phyloP scores from a whole-genome alignment of 345 rosid species.

The Hevea brasiliensis region DNA sequence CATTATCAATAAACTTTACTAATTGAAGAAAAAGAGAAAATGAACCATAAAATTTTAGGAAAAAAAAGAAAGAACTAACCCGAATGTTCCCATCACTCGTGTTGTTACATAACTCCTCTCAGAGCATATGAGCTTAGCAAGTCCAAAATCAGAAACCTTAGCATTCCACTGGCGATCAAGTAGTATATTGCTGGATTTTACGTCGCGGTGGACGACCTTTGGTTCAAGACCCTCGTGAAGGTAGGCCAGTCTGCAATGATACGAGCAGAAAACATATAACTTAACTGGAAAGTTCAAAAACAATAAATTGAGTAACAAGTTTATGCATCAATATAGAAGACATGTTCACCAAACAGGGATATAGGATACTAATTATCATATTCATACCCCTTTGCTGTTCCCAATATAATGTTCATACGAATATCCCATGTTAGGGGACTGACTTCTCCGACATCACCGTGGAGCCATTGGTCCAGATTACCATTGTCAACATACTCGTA shows the following conservation, averaged over 20 bases:
- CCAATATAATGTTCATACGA: conserved; percentile 79
- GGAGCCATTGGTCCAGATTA: conserved; percentile 95
- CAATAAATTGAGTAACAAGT: background rate
- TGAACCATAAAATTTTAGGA: background rate
- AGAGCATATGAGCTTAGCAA: conserved; percentile 83
- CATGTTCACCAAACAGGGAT: background rate
- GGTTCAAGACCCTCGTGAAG: conserved; percentile 99
- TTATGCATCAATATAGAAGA: background rate
- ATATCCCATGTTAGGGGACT: conserved; percentile 92
- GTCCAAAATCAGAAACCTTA: conserved; percentile 96
- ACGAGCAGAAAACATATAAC: conserved; percentile 2
- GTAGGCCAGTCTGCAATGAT: conserved; percentile 70
- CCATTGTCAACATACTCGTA: conserved; percentile 91
- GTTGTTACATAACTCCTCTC: conserved; percentile 88
- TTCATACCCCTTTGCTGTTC: conserved; percentile 92
- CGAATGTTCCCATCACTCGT: conserved; percentile 97
- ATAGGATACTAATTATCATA: conserved; percentile 6
- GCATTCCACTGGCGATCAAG: conserved; percentile 88
- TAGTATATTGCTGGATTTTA: conserved; percentile 85
- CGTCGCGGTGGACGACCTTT: conserved; percentile 92
- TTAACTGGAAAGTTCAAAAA: background rate
- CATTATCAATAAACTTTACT: background rate
- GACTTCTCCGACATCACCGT: conserved; percentile 83
- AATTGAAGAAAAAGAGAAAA: background rate
- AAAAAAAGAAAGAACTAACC: conserved; percentile 47